Evolutionary conservation across 1,284 basidiomycete genomes (phyloP).

Genomic region (Malassezia caprae): DNA sequence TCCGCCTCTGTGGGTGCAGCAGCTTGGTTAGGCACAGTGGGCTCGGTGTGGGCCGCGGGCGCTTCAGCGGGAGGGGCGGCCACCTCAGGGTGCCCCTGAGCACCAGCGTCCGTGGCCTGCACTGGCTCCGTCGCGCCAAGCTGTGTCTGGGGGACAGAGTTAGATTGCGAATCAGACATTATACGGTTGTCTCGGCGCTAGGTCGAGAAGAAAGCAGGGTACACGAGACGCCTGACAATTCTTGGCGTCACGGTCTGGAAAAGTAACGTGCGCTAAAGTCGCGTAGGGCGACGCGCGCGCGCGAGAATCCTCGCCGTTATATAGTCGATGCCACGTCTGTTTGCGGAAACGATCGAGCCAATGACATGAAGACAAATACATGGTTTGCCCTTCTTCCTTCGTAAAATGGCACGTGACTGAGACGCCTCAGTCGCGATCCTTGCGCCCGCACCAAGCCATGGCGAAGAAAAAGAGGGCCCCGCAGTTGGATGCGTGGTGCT

Average conservation of each 20-base stretch:
- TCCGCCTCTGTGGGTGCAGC: not conserved
- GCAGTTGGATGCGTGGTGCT: conserved; percentile 65
- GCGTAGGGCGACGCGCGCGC: conserved; percentile 5
- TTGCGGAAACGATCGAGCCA: conserved; percentile 1
- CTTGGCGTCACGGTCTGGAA: not conserved
- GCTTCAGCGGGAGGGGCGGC: not conserved
- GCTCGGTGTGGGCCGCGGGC: not conserved
- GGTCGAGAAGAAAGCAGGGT: not conserved
- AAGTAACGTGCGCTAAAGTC: not conserved
- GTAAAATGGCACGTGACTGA: not conserved
- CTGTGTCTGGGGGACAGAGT: not conserved
- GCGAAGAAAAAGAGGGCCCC: conserved; percentile 46
- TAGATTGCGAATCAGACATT: not conserved
- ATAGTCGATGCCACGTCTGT: not conserved
- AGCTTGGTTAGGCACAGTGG: not conserved
- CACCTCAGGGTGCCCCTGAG: not conserved
- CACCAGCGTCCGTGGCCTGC: not conserved
- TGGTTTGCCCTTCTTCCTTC: conserved; percentile 4
- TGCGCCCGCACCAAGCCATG: conserved; percentile 23
- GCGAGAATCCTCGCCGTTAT: not conserved
- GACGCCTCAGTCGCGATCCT: not conserved
- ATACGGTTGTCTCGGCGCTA: not conserved
- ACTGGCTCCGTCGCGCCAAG: not conserved
- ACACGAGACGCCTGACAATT: not conserved
- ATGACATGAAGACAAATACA: not conserved